phyloP scores from a whole-genome alignment of 1,284 basidiomycete species.

The Rhodofomes roseus region DNA sequence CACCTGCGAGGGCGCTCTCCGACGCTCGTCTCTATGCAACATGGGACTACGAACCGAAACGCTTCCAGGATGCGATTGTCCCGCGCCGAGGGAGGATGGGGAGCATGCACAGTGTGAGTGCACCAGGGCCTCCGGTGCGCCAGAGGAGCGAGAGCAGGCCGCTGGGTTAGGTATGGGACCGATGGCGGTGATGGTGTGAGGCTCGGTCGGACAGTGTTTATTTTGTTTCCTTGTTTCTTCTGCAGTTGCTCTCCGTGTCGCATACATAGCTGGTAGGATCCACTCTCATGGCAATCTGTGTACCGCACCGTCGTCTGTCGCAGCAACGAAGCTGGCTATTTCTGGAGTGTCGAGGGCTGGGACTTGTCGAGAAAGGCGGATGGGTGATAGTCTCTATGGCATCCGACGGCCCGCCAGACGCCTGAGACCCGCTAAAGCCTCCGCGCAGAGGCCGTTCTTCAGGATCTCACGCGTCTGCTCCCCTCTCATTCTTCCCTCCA shows the following conservation, averaged over 20 bases:
- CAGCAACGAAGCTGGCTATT: background rate
- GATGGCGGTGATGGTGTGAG: background rate
- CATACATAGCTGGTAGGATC: background rate
- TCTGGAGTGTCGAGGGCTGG: background rate
- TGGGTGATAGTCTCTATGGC: slow-evolving; percentile 10
- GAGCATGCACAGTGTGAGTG: slow-evolving; percentile 21
- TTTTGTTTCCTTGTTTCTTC: background rate
- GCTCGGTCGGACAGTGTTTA: background rate
- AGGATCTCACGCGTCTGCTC: too few species aligned
- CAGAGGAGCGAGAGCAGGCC: slow-evolving; percentile 25
- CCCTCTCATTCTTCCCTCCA: background rate
- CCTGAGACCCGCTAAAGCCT: too few species aligned
- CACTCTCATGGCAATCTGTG: background rate
- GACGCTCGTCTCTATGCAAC: slow-evolving; percentile 71
- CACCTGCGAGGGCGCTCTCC: slow-evolving; percentile 42
- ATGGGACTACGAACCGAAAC: slow-evolving; percentile 72
- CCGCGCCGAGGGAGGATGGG: slow-evolving; percentile 27
- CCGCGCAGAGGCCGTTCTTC: background rate
- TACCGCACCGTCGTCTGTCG: background rate
- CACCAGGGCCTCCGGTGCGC: slow-evolving; percentile 10
- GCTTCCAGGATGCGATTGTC: slow-evolving; percentile 48
- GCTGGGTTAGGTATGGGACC: background rate
- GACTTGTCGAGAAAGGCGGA: background rate
- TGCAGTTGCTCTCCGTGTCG: background rate
- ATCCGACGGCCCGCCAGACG: background rate